These are phyloP conservation scores for Paralagenidium karlingii DNA, from an alignment of 352 stramenopile species.

Conservation along the genomic window DNA sequence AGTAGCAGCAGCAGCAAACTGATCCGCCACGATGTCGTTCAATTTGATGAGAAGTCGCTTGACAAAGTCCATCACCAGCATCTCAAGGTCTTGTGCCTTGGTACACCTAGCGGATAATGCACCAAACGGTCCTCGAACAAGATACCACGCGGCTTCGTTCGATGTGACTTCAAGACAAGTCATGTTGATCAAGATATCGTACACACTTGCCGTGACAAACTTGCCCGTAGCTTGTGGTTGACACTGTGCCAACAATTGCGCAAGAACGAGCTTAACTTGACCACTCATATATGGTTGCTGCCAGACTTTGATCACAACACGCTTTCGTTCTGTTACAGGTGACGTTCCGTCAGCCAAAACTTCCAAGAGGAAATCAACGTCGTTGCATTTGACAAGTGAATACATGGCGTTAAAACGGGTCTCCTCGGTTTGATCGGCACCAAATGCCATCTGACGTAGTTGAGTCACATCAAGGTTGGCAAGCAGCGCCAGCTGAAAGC, in stretches of 20 bases:
- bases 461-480: conserved; percentile 41
- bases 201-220: conserved; percentile 56
- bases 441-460: conserved; percentile 53
- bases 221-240: conserved; percentile 41
- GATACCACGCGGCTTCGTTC: conserved; percentile 72
- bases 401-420: conserved; percentile 56
- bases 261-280: conserved; percentile 48
- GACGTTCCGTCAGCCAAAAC: too few relatives aligned
- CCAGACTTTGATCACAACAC: too few relatives aligned
- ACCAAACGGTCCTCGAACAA: conserved; percentile 69
- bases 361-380: conserved; percentile 62
- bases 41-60: conserved; percentile 68
- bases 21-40: conserved; percentile 55
- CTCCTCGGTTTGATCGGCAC: conserved; percentile 35
- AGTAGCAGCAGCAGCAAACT: too few relatives aligned
- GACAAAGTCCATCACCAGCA: conserved; percentile 58
- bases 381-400: conserved; percentile 46
- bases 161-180: conserved; percentile 67
- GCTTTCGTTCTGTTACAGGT: too few relatives aligned
- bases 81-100: conserved; percentile 41
- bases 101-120: conserved; percentile 51
- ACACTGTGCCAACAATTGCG: conserved; percentile 52
- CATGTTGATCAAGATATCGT: conserved; percentile 76
- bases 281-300: too few relatives aligned
- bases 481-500: conserved; percentile 30